Conservation (phyloP, 1,284 basidiomycete species). For the Ustilago loliicola region DNA sequence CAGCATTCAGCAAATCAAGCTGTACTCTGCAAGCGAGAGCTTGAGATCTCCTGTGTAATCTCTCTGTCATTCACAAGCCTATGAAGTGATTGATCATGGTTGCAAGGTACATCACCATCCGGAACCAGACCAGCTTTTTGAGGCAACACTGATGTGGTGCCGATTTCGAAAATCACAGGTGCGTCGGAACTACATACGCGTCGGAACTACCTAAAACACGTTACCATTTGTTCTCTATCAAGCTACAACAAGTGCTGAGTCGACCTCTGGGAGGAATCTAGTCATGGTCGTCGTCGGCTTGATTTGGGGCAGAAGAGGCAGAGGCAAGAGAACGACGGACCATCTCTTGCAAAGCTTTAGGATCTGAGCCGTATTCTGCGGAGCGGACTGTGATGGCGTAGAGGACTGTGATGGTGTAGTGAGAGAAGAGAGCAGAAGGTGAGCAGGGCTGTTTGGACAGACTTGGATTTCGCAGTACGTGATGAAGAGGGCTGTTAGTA, state of each 20-base stretch:
- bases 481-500: not conserved
- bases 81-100: too few relatives aligned
- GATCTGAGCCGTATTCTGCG: conserved; percentile 53
- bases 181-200: too few relatives aligned
- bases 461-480: not conserved
- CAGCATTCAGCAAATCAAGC: too few relatives aligned
- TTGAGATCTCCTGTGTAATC: too few relatives aligned
- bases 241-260: not conserved
- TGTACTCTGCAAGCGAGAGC: too few relatives aligned
- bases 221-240: not conserved
- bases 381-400: conserved; percentile 61
- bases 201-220: too few relatives aligned
- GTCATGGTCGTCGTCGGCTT: conserved; percentile 19
- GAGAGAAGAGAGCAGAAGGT: not conserved
- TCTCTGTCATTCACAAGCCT: too few relatives aligned
- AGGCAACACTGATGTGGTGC: too few relatives aligned
- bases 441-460: not conserved
- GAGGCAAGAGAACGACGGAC: conserved; percentile 46
- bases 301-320: conserved; percentile 16
- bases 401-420: conserved; percentile 33
- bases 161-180: too few relatives aligned
- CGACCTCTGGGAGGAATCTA: not conserved
- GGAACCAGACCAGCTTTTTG: too few relatives aligned
- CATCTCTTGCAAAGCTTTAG: conserved; percentile 56
- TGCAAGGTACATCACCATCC: too few relatives aligned